Percentiles rank a stretch among this genome's conserved stretches.
phyloP scores from a whole-genome alignment of 495 filamentous ascomycete species.

The Penicillium salamii region DNA sequence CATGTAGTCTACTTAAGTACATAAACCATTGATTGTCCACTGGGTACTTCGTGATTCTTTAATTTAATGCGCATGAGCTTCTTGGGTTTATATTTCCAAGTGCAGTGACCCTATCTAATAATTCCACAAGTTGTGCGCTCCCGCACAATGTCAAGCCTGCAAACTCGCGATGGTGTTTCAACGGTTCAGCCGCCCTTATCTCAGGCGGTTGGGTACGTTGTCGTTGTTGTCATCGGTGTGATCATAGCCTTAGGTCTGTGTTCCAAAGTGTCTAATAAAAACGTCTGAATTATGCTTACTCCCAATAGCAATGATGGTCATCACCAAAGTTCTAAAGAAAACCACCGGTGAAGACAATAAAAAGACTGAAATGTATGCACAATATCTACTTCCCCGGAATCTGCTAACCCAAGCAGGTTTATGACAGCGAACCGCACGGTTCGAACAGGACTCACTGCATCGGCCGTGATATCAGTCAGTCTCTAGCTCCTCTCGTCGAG shows the following conservation, averaged over 20 bases:
- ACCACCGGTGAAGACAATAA: slow-evolving; percentile 40
- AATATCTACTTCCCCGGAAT: background rate
- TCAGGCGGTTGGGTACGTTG: slow-evolving; percentile 36
- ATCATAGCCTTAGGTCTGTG: slow-evolving; percentile 35
- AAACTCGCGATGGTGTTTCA: slow-evolving; percentile 16
- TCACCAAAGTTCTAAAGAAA: slow-evolving; percentile 31
- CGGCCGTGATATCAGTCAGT: slow-evolving; percentile 38
- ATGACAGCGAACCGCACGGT: slow-evolving; percentile 41
- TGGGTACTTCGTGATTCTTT: background rate
- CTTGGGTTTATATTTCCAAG: too few relatives aligned
- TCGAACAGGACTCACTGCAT: slow-evolving; percentile 36
- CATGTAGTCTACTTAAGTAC: slow-evolving; percentile 1
- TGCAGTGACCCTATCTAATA: too few relatives aligned
- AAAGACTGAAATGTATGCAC: slow-evolving; percentile 38
- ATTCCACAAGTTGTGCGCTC: background rate
- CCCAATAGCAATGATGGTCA: slow-evolving; percentile 33
- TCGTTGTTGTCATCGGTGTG: slow-evolving; percentile 32
- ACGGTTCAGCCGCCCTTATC: slow-evolving; percentile 33
- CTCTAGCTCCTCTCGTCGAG: background rate
- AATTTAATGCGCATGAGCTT: too few relatives aligned
- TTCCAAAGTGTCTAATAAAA: too few relatives aligned
- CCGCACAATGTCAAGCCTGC: slow-evolving; percentile 13
- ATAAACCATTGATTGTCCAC: background rate
- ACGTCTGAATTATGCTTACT: slow-evolving; percentile 1
- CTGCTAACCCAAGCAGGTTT: slow-evolving; percentile 26